Evolutionary conservation across 2,329 filamentous ascomycete genomes (phyloP), one percentile per base, ranked within the genome.

Genomic region (Alternaria triticimaculans): DNA sequence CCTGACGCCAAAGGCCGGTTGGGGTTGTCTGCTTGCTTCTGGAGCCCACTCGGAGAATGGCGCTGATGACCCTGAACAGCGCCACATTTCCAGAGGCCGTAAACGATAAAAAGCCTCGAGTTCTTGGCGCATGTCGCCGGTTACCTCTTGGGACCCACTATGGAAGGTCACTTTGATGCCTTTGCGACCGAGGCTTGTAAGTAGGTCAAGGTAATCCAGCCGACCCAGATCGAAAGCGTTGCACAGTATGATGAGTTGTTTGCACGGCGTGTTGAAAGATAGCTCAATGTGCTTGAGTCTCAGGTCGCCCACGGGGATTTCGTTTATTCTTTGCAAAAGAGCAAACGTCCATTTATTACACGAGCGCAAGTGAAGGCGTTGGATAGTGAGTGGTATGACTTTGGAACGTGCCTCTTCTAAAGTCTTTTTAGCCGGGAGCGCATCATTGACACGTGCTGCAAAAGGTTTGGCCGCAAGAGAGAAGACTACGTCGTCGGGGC

Each of bases 201-300:
- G 45, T n/a, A 68, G 21, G 4, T 14, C n/a, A 14, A 41, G 6
- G 20, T 66, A 66, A 25, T 59, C 30, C 7, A 50, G 45, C 6
- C 23, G 30, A 9, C 64, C 50, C 11, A 62, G 25, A 30, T 63
- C 53, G 7, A 10, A 23, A 20, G 23, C 43, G 18, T 62, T 48
- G 21, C 66, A 68, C 8, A 63, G 60, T 12, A 54, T 48, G 15
- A 72, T 63, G 18, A 55, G 65, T 6, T 63, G 26, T 21, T 58
- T 59, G 4, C 69, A 49, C 21, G 60, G 61, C 9, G 41, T 45
- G 3, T 55, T 26, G 54, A 70, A 67, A 51, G 51, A 63, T 5
- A 72, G 54, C 15, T 69, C 61, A 15, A 72, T 41, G n/a, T 48
- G 46, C 44, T 57, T 57, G 7, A 74, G 49, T 2, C 60, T 58